Evolutionary conservation across 140 eudicot species (phyloP), one percentile per base, ranked within the genome.

Genomic region (Ambrosia hybrid): DNA sequence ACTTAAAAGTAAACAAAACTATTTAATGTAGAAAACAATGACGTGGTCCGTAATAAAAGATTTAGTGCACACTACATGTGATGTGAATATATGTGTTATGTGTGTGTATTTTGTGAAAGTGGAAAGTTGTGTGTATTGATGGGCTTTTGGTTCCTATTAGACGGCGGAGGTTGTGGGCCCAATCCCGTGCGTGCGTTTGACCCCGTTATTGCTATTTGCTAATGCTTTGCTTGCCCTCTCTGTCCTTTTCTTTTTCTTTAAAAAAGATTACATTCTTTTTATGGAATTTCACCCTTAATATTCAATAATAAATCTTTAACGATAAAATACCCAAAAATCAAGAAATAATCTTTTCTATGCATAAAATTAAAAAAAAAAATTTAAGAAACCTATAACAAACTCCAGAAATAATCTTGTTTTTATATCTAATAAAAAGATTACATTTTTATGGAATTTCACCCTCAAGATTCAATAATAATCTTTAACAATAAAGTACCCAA

Each of bases 181-280:
- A 79, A 49, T 13, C 79, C 83, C 83, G 83, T 79, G 83, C 83
- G 83, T 79, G 83, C 83, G 83, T 79, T 79, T 79, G 83, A 79
- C 83, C 79, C 83, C 83, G 83, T 79, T 79, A 73, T 72, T 53
- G 41, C 58, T 30, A 14, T 21, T 21, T 21, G 30, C 30, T 21
- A 21, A 21, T 21, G 30, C 30, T 21, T 21, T 2, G 5, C 49
- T 48, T 68, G 15, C 14, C 46, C 51, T 9, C 0, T 43, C 3
- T 37, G 71, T 60, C 71, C 65, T 69, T 76, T 69, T 75, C 67
- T 75, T 65, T 65, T 66, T 65, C 72, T 65, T 64, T 65, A n/a
- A 0, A 41, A 49, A 11, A 57, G 10, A 14, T 11, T 0, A 63
- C 57, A 53, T n/a, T 21, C 30, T 39, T 2, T 57, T 71, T 57